phyloP scores from a whole-genome alignment of 2,329 filamentous ascomycete genomes.

The Talaromyces sp. region DNA sequence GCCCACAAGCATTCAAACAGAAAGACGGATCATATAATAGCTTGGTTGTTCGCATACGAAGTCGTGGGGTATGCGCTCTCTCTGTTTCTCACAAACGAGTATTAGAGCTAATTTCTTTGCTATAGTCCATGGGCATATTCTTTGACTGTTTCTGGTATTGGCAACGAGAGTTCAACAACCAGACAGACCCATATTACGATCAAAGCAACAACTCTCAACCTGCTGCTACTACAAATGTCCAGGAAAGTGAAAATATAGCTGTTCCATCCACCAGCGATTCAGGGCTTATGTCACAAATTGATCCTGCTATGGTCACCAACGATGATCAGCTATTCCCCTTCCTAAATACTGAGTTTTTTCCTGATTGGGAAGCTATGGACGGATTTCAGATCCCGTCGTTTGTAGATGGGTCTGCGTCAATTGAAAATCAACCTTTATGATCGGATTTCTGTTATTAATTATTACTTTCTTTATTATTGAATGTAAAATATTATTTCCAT shows the following conservation, averaged over 20 bases:
- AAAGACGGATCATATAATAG: not conserved
- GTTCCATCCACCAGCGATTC: not conserved
- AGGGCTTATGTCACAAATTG: not conserved
- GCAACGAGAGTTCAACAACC: conserved; percentile 1
- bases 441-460: not conserved
- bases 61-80: not conserved
- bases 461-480: not conserved
- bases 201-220: not conserved
- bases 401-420: not conserved
- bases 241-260: not conserved
- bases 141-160: conserved; percentile 1
- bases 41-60: not conserved
- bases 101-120: not conserved
- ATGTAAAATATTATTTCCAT: not conserved
- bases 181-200: not conserved
- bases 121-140: not conserved
- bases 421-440: not conserved
- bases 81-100: not conserved
- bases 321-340: not conserved
- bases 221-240: not conserved
- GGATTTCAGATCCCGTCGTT: not conserved
- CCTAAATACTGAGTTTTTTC: not conserved
- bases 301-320: not conserved
- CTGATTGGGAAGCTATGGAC: not conserved
- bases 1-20: not conserved